phyloP scores from a whole-genome alignment of 805 yeast genomes.

The Lachancea sp. region DNA sequence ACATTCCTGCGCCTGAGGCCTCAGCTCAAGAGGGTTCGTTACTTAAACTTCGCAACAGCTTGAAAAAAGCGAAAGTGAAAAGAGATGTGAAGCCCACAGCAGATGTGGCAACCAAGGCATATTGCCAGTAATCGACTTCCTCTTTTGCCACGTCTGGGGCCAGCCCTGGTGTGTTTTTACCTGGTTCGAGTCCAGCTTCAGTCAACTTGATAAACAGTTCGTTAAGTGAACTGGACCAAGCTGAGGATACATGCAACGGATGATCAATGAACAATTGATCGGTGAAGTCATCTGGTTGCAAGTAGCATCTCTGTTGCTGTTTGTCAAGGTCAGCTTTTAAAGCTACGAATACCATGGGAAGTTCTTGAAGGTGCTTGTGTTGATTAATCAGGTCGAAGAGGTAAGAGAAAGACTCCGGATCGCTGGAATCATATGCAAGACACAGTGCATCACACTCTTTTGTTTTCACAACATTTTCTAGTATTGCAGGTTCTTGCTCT shows the following conservation, averaged over 20 bases:
- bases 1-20: too few relatives aligned
- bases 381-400: conserved; percentile 60
- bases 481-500: conserved; percentile 72
- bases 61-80: conserved; percentile 59
- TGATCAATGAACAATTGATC: conserved; percentile 59
- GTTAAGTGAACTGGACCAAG: conserved; percentile 80
- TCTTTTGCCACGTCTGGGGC: conserved; percentile 55
- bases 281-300: conserved; percentile 85
- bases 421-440: conserved; percentile 86
- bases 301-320: conserved; percentile 82
- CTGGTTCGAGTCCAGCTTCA: conserved; percentile 79
- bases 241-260: conserved; percentile 85
- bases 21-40: conserved; percentile 21
- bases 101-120: conserved; percentile 55
- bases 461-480: conserved; percentile 61
- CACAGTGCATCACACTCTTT: conserved; percentile 90
- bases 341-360: conserved; percentile 87
- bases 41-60: conserved; percentile 23
- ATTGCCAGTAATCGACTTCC: conserved; percentile 45
- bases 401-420: conserved; percentile 88
- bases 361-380: conserved; percentile 50
- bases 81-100: conserved; percentile 62
- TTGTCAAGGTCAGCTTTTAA: conserved; percentile 92
- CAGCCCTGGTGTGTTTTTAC: conserved; percentile 67
- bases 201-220: conserved; percentile 84